A percentile compares a stretch with the other conserved stretches of the same genome.
Evolutionary conservation across 1,284 basidiomycete genomes (phyloP).

Genomic region (Boletus sp.): DNA sequence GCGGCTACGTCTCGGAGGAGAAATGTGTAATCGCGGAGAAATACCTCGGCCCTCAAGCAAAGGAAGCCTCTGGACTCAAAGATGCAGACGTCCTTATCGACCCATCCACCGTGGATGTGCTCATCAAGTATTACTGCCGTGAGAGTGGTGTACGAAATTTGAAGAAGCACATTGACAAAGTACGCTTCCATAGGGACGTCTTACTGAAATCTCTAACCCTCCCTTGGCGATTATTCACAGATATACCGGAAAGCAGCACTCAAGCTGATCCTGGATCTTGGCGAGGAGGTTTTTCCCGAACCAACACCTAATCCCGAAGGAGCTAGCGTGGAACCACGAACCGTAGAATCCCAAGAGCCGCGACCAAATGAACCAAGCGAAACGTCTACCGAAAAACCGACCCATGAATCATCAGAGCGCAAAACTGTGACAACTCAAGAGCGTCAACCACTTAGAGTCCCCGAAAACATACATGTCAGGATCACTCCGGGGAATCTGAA

Average conservation of each 20-base stretch:
- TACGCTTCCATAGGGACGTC: slow-evolving; percentile 28
- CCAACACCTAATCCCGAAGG: slow-evolving; percentile 30
- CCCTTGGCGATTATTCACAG: slow-evolving; percentile 40
- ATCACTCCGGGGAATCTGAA: slow-evolving; percentile 88
- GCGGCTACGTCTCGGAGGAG: slow-evolving; percentile 95
- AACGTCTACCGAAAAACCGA: slow-evolving; percentile 16
- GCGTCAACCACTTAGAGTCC: slow-evolving; percentile 80
- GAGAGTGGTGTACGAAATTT: slow-evolving; percentile 94
- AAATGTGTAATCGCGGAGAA: slow-evolving; percentile 89
- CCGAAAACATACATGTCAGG: slow-evolving; percentile 72
- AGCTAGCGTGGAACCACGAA: slow-evolving; percentile 23
- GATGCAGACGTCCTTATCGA: slow-evolving; percentile 79
- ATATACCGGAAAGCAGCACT: slow-evolving; percentile 97
- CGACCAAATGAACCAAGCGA: slow-evolving; percentile 34
- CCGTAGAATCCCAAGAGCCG: slow-evolving; percentile 41
- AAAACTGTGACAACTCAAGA: slow-evolving; percentile 71
- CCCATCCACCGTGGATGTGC: slow-evolving; percentile 75
- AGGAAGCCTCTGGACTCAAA: slow-evolving; percentile 85
- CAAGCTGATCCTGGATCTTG: slow-evolving; percentile 88
- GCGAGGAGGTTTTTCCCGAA: slow-evolving; percentile 86
- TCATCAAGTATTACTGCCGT: slow-evolving; percentile 96
- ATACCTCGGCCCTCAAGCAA: slow-evolving; percentile 94
- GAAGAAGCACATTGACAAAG: slow-evolving; percentile 97
- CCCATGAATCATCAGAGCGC: slow-evolving; percentile 32
- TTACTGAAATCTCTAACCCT: not conserved